These are phyloP conservation scores for Trichophyton equinum DNA, from an alignment of 2,329 filamentous ascomycete genomes.

Conservation along the genomic window DNA sequence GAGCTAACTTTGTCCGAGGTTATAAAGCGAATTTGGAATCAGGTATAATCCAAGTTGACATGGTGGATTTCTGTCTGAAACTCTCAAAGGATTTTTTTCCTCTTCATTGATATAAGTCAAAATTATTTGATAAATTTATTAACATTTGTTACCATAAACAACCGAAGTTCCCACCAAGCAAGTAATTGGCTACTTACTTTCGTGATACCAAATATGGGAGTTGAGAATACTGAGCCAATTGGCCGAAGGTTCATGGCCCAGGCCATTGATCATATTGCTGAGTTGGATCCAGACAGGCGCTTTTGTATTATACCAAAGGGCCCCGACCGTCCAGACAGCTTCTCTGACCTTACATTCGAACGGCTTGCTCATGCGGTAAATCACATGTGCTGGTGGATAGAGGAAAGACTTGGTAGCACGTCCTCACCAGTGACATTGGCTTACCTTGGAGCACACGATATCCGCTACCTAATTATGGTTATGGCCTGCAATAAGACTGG, in stretches of 20 bases:
- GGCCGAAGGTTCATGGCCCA: background rate
- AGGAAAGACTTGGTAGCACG: slow-evolving; percentile 13
- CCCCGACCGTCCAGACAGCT: background rate
- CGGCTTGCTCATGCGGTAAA: slow-evolving; percentile 14
- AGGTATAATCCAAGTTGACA: background rate
- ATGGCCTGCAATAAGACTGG: slow-evolving; percentile 14
- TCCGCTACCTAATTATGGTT: slow-evolving; percentile 14
- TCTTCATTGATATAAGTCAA: background rate
- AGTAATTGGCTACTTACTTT: background rate
- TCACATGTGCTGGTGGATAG: slow-evolving; percentile 18
- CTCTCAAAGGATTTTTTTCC: background rate
- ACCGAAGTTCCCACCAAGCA: background rate
- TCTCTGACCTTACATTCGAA: background rate
- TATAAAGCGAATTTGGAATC: background rate
- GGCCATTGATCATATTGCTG: background rate
- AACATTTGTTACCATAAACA: background rate
- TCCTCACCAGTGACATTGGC: slow-evolving; percentile 9
- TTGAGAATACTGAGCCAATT: background rate
- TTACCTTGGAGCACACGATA: slow-evolving; percentile 16
- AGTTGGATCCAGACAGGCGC: background rate
- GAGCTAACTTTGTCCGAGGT: background rate
- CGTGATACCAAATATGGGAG: background rate
- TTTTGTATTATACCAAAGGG: background rate
- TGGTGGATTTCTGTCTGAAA: background rate
- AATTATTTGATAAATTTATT: background rate